Evolutionary conservation across 106 monocot genomes (phyloP), one percentile per base, ranked within the genome.

Genomic region (Dendrobium huoshanense): DNA sequence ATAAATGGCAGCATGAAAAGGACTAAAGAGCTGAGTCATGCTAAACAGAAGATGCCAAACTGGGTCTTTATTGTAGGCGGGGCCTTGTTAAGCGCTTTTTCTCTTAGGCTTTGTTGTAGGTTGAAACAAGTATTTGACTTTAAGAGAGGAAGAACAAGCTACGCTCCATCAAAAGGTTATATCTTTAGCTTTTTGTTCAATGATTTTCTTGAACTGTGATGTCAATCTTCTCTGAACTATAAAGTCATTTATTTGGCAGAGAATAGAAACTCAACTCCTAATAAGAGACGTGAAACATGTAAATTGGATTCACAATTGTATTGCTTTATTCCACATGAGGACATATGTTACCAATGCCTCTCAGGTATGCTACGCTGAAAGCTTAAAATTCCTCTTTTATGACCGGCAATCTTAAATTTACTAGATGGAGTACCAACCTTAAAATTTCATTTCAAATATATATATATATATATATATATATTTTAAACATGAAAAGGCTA

Each of bases 61-160:
- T 97, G 94, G 97, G 80, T 94, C 27, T 84, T 97, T 79, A 82
- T 97, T 81, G 84, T 86, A 72, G 97, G 97, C 55, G 88, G 94
- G 48, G 94, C 92, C 5, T 84, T 97, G 79, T 72, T 94, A 41
- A 92, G 92, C 83, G 92, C 94, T 37, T 44, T 94, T 19, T 89
- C 92, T 11, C 73, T 94, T 42, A 92, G 83, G 77, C 83, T 94
- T 77, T 87, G 85, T 41, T 97, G 94, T 85, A 91, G 80, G 70
- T 75, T 97, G 72, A 97, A 92, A 78, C 83, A 94, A 41, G 61
- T 79, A 7, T 88, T 97, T 92, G 82, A 91, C 22, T 44, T 67
- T 20, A 90, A 82, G 70, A 75, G 73, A 15, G 55, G 78, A 64
- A 80, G 83, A 73, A 82, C 47, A 68, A 31, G 75, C 44, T 54